phyloP scores from a whole-genome alignment of 805 yeast genomes.

The Spathaspora gorwiae region DNA sequence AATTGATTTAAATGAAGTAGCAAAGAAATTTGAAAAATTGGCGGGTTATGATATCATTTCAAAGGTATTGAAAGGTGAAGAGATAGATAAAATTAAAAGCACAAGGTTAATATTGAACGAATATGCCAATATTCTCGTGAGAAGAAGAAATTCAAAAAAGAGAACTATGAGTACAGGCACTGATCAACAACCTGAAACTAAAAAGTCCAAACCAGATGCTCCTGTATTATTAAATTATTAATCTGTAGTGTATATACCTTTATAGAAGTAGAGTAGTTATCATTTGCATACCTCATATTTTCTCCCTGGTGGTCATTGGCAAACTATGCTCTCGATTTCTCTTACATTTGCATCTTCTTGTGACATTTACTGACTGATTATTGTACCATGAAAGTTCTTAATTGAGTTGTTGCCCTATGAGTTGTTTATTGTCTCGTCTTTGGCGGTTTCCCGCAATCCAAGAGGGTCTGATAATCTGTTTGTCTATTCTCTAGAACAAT shows the following conservation, averaged over 20 bases:
- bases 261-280: background rate
- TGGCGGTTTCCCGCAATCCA: too few relatives aligned
- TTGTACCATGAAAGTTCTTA: too few relatives aligned
- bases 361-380: too few relatives aligned
- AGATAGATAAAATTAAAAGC: background rate
- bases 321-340: too few relatives aligned
- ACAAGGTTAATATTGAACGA: background rate
- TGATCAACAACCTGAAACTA: slow-evolving; percentile 1
- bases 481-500: too few relatives aligned
- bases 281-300: too few relatives aligned
- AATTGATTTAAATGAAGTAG: background rate
- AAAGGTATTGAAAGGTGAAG: background rate
- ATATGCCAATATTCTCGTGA: slow-evolving; percentile 4
- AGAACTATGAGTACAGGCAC: background rate
- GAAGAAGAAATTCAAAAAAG: slow-evolving; percentile 3
- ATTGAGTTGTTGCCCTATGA: too few relatives aligned
- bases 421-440: too few relatives aligned
- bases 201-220: slow-evolving; percentile 8
- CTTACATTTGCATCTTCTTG: too few relatives aligned
- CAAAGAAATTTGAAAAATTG: background rate
- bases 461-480: too few relatives aligned
- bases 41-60: background rate
- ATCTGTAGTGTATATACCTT: background rate
- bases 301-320: too few relatives aligned
- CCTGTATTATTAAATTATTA: slow-evolving; percentile 3